Base-by-base conservation (phyloP, 2,329 filamentous ascomycete genomes). In the Cadophora malorum region DNA sequence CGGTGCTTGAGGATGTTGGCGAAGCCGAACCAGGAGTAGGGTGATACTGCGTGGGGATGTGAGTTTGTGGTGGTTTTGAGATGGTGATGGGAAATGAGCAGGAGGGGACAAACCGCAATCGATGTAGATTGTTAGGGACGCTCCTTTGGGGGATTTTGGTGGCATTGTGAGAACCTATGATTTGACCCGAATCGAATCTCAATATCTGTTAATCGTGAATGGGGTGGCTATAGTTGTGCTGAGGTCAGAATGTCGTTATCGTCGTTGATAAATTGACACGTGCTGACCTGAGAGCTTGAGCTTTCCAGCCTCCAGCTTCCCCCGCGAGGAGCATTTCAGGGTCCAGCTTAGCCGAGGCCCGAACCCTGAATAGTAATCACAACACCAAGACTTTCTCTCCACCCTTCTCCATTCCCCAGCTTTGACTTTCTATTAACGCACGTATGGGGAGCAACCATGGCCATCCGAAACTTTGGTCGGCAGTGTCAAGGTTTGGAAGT, bases 11-110 rank as follows among this genome's bases (percentile, higher is more conserved):
- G 35, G n/a, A 60, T 59, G 56, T 66, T 70, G 49, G 66, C 69
- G 47, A 67, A 64, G 9, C 71, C 71, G 33, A 71, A 72, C 71
- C 71, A 72, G 19, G 71, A 72, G 63, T 72, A 72, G 16, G 69
- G 71, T 5, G 69, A 71, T 59, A 72, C 71, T 66, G 19, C 1
- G 45, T 23, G 25, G 25, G 28, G 35, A n/a, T 38, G 56, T 38
- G 60, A 45, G 45, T 50, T 53, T 31, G 41, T 33, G 38, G 12
- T n/a, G 12, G n/a, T 16, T 19, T 3, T 21, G 16, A n/a, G n/a
- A n/a, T n/a, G n/a, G n/a, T n/a, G n/a, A n/a, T n/a, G n/a, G n/a
- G n/a, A n/a, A n/a, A n/a, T n/a, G n/a, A n/a, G n/a, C n/a, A n/a
- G n/a, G n/a, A n/a, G n/a, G n/a, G 33, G 21, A 67, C 69, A 12